Evolutionary conservation across 306 rosid species (phyloP).

Genomic region (Astragalus membranaceus): DNA sequence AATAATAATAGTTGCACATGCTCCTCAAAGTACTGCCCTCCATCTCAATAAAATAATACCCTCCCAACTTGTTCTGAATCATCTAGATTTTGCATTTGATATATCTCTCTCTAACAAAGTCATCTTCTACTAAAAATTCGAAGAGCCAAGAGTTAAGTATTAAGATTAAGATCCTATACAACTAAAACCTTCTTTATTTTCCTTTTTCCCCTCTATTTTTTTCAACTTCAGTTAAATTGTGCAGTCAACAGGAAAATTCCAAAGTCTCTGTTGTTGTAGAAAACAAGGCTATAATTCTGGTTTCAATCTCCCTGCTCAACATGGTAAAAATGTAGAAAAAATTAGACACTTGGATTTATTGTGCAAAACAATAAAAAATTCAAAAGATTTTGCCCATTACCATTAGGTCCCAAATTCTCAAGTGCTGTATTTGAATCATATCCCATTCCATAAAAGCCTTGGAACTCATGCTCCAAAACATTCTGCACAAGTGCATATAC

Average conservation of each 20-base stretch:
- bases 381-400: constrained; percentile 32
- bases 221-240: constrained; percentile 40
- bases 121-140: constrained; percentile 81
- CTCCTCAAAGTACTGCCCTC: constrained; percentile 27
- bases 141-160: constrained; percentile 79
- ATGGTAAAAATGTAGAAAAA: constrained; percentile 18
- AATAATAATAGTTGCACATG: constrained; percentile 27
- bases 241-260: constrained; percentile 43
- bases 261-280: constrained; percentile 22
- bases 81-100: constrained; percentile 26
- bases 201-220: constrained; percentile 2
- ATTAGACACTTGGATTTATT: not conserved
- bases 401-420: constrained; percentile 77
- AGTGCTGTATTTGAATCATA: constrained; percentile 55
- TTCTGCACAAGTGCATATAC: constrained; percentile 34
- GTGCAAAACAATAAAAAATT: not conserved
- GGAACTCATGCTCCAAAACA: constrained; percentile 70
- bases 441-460: constrained; percentile 77
- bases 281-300: constrained; percentile 39
- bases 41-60: constrained; percentile 13
- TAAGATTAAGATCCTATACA: constrained; percentile 61
- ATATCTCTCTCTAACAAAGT: constrained; percentile 38
- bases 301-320: constrained; percentile 70
- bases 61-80: constrained; percentile 25
- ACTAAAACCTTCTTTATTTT: constrained; percentile 24